Evolutionary conservation across 1,284 basidiomycete species (phyloP).

Genomic region (Cryptococcus sp.): DNA sequence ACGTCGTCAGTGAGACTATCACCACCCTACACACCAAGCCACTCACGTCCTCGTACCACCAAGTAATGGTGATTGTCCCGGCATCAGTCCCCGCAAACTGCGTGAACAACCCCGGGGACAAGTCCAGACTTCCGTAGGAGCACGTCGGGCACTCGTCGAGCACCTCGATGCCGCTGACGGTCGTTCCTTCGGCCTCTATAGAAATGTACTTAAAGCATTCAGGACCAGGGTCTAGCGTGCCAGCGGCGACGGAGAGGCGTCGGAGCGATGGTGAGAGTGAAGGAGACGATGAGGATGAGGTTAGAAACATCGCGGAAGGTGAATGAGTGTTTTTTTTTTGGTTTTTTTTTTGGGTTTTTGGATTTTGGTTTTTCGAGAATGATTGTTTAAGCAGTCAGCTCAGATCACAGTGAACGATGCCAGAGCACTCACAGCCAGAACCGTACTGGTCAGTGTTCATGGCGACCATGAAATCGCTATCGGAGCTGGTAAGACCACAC

Average conservation of each 20-base stretch:
- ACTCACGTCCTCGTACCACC: slow-evolving; percentile 51
- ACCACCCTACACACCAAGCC: slow-evolving; percentile 18
- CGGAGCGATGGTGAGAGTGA: too few relatives aligned
- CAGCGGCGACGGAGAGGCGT: neutral
- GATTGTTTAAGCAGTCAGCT: too few relatives aligned
- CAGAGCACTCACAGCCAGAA: slow-evolving; percentile 30
- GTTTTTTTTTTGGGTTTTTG: neutral
- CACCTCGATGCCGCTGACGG: slow-evolving; percentile 54
- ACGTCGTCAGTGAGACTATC: neutral
- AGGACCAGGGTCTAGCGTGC: slow-evolving; percentile 41
- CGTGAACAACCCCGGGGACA: slow-evolving; percentile 59
- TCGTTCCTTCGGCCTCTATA: slow-evolving; percentile 58
- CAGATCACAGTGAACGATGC: neutral
- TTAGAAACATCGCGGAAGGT: too few relatives aligned
- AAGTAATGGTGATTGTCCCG: slow-evolving; percentile 55
- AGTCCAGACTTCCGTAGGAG: slow-evolving; percentile 56
- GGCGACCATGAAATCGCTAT: slow-evolving; percentile 34
- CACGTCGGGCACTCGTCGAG: slow-evolving; percentile 43
- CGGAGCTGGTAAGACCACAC: slow-evolving; percentile 29
- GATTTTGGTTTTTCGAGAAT: too few relatives aligned
- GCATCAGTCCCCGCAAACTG: slow-evolving; percentile 50
- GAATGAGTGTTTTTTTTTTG: neutral
- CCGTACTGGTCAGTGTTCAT: slow-evolving; percentile 41
- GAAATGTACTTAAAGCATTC: slow-evolving; percentile 60
- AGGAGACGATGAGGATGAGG: too few relatives aligned